Evolutionary conservation across 768 basidiomycete species (phyloP), one percentile per base, ranked within the genome.

Genomic region (Lentinus brumalis): DNA sequence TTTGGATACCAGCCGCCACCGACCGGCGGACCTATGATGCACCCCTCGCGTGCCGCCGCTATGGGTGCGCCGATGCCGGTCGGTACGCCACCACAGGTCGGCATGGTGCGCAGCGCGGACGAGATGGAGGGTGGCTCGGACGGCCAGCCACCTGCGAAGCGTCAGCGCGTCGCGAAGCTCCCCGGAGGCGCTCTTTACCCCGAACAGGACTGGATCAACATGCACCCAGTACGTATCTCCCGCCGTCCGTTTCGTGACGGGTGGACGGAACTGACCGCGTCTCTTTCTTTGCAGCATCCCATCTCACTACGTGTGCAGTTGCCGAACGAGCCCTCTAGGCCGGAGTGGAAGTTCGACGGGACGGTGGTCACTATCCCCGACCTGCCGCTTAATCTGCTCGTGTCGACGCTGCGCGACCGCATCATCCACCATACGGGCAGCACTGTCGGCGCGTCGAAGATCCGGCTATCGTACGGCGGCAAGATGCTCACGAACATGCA

Each of bases 301-400:
- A 92, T 98, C 68, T 88, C 89, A 29, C 81, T 99, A 49, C 81
- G 82, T 38, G 80, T 98, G 3, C 93, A 96, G 71, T 79, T 99
- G 64, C 95, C 96, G 1, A 81, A 78, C 55, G 88, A 95, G 67
- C 77, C 88, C 1, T 85, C 87, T 38, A 94, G 92, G 71, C 89
- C 95, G 0, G 96, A 96, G 74, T 96, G 92, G 92, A 95, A 96
- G 69, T 79, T 97, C 56, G 86, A 96, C 69, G 96, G 95, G 0
- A 81, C 80, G 54, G 77, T 86, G 42, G 85, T 95, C 60, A 86
- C 86, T 10, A 81, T 99, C 59, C 82, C 86, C 1, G 94, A 97
- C 59, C 75, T 98, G 35, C 91, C 94, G 10, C 82, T 97, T 68
- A 94, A 84, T 58, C 76, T 94, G 47, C 77, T 96, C 47, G 90